These are phyloP conservation scores for Fraxinus greggii DNA, from an alignment of 305 asterid genomes.

Conservation along the genomic window DNA sequence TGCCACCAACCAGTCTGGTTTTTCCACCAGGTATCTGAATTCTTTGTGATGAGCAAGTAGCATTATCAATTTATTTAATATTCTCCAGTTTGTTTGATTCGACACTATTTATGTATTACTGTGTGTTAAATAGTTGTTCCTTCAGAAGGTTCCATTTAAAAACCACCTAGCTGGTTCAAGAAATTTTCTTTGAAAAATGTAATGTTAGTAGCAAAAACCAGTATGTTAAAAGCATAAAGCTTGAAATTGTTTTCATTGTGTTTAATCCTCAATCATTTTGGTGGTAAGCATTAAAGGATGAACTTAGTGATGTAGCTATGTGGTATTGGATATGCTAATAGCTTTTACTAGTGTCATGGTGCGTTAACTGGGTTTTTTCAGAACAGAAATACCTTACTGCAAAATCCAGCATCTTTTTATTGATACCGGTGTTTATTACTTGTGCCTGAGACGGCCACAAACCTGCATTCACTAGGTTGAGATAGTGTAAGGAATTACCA, in stretches of 20 bases:
- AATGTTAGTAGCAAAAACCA: background rate
- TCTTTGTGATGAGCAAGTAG: constrained; percentile 7
- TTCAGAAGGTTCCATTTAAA: background rate
- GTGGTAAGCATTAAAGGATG: constrained; percentile 6
- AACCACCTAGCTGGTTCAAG: background rate
- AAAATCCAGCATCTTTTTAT: background rate
- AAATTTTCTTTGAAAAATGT: constrained; percentile 16
- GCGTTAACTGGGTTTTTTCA: background rate
- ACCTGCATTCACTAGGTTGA: background rate
- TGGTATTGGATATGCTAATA: background rate
- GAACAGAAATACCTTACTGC: background rate
- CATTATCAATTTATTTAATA: constrained; percentile 14
- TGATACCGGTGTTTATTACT: background rate
- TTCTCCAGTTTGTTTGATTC: constrained; percentile 10
- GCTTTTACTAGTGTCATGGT: background rate
- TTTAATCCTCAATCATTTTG: constrained; percentile 1
- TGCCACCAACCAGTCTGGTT: constrained; percentile 39
- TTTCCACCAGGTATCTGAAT: constrained; percentile 56
- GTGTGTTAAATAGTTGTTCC: background rate
- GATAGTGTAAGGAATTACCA: background rate
- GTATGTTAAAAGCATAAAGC: background rate
- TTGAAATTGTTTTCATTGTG: background rate
- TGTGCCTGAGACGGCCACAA: background rate
- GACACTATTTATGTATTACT: background rate
- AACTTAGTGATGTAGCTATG: background rate